Percentiles rank a stretch among this genome's conserved stretches.
Evolutionary conservation across 2,329 filamentous ascomycete species (phyloP).

Genomic region (Dactylellina sp.): DNA sequence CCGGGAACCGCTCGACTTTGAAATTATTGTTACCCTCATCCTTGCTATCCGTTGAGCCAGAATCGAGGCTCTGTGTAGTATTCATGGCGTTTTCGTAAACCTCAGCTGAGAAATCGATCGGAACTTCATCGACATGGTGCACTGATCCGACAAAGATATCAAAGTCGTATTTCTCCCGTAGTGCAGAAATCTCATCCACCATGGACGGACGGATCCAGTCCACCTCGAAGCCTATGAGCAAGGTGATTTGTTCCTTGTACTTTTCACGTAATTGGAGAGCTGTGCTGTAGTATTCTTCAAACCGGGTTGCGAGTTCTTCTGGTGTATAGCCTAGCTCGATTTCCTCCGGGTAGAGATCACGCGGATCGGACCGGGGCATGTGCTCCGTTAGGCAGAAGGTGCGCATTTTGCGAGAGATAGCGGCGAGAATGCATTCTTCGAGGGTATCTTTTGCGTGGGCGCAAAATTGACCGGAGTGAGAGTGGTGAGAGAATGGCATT

Average conservation of each 20-base stretch:
- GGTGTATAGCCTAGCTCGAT: constrained; percentile 64
- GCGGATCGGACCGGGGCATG: constrained; percentile 80
- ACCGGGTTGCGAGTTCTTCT: constrained; percentile 68
- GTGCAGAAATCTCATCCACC: constrained; percentile 71
- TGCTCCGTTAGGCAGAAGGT: constrained; percentile 93
- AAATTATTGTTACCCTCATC: constrained; percentile 27
- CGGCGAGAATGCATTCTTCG: constrained; percentile 83
- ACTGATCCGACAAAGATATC: constrained; percentile 95
- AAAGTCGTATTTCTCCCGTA: constrained; percentile 73
- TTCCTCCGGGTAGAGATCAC: constrained; percentile 94
- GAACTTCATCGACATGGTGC: constrained; percentile 86
- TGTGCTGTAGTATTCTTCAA: constrained; percentile 79
- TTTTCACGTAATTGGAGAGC: constrained; percentile 77
- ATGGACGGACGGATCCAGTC: constrained; percentile 86
- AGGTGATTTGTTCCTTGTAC: constrained; percentile 77
- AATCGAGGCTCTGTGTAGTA: constrained; percentile 60
- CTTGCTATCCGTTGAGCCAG: constrained; percentile 20
- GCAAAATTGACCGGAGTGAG: constrained; percentile 98
- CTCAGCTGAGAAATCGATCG: constrained; percentile 84
- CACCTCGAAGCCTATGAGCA: constrained; percentile 90
- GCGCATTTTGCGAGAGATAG: constrained; percentile 81
- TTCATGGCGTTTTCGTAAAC: constrained; percentile 75
- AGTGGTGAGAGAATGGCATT: constrained; percentile 98
- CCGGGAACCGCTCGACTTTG: constrained; percentile 56
- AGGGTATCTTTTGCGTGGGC: constrained; percentile 86